These are phyloP conservation scores for Talaromyces trachyspermus DNA, from an alignment of 495 filamentous ascomycete species.

Conservation along the genomic window DNA sequence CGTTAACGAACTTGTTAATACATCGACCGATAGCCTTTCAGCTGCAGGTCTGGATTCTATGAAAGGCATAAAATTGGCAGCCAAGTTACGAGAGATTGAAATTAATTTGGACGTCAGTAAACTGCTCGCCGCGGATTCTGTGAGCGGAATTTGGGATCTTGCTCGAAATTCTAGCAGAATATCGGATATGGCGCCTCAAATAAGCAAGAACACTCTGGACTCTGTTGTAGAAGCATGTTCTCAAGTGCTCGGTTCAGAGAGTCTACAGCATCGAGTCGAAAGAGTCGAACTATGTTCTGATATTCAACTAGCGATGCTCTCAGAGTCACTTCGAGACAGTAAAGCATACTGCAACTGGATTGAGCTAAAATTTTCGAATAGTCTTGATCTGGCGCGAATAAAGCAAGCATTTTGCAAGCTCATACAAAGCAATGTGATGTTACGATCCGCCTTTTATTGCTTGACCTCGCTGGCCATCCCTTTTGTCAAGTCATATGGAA, in stretches of 20 bases:
- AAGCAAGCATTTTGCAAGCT: constrained; percentile 39
- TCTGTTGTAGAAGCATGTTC: constrained; percentile 14
- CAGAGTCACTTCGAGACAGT: constrained; percentile 49
- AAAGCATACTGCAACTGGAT: constrained; percentile 70
- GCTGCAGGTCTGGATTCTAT: constrained; percentile 65
- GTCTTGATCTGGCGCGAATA: constrained; percentile 22
- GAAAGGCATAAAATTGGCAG: constrained; percentile 57
- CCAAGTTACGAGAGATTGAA: constrained; percentile 45
- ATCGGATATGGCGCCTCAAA: background rate
- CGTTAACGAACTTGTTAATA: constrained; percentile 40
- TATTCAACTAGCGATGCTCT: constrained; percentile 70
- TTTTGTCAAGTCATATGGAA: constrained; percentile 61
- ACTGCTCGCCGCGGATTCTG: constrained; percentile 47
- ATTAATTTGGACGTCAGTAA: constrained; percentile 44
- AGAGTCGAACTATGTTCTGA: constrained; percentile 56
- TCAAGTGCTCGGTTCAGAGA: constrained; percentile 15
- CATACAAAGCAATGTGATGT: constrained; percentile 50
- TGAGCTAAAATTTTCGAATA: constrained; percentile 43
- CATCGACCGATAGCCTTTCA: constrained; percentile 35
- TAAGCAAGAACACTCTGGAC: background rate
- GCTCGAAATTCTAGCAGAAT: constrained; percentile 9
- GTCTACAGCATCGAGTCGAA: constrained; percentile 31
- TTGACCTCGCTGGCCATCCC: constrained; percentile 32
- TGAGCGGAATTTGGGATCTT: constrained; percentile 24
- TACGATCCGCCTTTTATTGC: constrained; percentile 62